Evolutionary conservation across 495 filamentous ascomycete genomes (phyloP).

Genomic region (Aspergillus diversus): DNA sequence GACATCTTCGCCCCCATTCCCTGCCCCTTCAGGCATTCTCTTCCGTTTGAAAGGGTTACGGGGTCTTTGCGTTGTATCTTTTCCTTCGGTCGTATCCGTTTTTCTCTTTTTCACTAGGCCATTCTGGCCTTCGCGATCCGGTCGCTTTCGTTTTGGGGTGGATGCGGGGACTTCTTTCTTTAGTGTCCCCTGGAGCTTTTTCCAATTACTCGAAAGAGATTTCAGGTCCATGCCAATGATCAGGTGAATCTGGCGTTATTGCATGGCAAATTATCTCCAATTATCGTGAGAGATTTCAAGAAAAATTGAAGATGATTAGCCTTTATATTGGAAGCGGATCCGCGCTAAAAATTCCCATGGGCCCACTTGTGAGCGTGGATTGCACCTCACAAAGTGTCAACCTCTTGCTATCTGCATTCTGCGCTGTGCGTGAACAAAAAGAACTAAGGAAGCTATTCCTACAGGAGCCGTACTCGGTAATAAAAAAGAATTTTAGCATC

Average conservation of each 20-base stretch:
- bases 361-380: slow-evolving; percentile 15
- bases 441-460: no score
- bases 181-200: slow-evolving; percentile 69
- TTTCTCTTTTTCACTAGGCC: slow-evolving; percentile 44
- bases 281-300: neutral
- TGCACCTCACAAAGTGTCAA: neutral
- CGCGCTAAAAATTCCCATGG: slow-evolving; percentile 25
- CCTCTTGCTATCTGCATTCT: no score
- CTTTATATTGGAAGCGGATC: slow-evolving; percentile 21
- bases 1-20: slow-evolving; percentile 20
- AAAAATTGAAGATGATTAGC: slow-evolving; percentile 18
- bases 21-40: slow-evolving; percentile 35
- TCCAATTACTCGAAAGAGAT: slow-evolving; percentile 67
- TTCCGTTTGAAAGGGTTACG: slow-evolving; percentile 32
- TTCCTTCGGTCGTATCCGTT: slow-evolving; percentile 31
- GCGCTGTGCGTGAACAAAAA: no score
- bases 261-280: slow-evolving; percentile 22
- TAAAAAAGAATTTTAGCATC: neutral
- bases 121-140: slow-evolving; percentile 39
- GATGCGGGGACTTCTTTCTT: slow-evolving; percentile 49
- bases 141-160: slow-evolving; percentile 42
- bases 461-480: no score
- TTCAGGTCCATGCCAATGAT: slow-evolving; percentile 48
- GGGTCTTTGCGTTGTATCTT: slow-evolving; percentile 23
- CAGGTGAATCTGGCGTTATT: slow-evolving; percentile 8